These are phyloP conservation scores for Globisporangium perplexum DNA, from an alignment of 352 stramenopile species.

Conservation along the genomic window DNA sequence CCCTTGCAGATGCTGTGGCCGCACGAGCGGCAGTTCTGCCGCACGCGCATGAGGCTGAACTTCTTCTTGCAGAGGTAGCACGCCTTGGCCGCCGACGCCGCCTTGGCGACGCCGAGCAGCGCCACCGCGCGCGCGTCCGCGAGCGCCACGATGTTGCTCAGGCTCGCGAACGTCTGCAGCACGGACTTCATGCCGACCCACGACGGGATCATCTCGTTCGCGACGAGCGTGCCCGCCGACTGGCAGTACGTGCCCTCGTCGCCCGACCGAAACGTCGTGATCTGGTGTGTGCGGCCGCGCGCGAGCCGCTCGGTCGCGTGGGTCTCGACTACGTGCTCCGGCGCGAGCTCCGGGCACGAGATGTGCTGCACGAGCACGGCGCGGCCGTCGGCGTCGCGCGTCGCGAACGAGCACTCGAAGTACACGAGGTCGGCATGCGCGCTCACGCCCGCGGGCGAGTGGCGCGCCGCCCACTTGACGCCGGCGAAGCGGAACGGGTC, in stretches of 20 bases:
- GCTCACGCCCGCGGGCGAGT: background rate
- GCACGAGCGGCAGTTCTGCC: slow-evolving; percentile 5
- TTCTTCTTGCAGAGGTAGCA: slow-evolving; percentile 14
- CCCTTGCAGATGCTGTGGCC: slow-evolving; percentile 9
- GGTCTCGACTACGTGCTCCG: slow-evolving; percentile 1
- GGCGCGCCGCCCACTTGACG: slow-evolving; percentile 31
- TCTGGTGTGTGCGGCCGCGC: background rate
- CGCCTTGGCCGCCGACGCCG: background rate
- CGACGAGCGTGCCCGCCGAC: slow-evolving; percentile 1
- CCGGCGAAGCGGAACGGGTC: slow-evolving; percentile 52
- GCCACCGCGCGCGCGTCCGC: slow-evolving; percentile 6
- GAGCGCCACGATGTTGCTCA: slow-evolving; percentile 9
- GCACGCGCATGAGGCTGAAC: slow-evolving; percentile 6
- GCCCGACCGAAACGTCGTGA: slow-evolving; percentile 6
- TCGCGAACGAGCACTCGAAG: slow-evolving; percentile 12
- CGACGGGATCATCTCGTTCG: slow-evolving; percentile 6
- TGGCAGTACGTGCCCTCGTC: slow-evolving; percentile 11
- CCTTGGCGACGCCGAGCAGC: background rate
- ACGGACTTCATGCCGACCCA: slow-evolving; percentile 11
- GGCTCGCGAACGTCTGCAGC: slow-evolving; percentile 6
- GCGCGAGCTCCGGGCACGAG: slow-evolving; percentile 7
- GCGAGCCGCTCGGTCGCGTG: slow-evolving; percentile 1
- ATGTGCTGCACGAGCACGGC: slow-evolving; percentile 12
- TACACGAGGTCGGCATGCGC: slow-evolving; percentile 6
- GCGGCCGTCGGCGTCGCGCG: slow-evolving; percentile 8